A percentile compares a stretch with the other conserved stretches of the same genome.
phyloP scores from a whole-genome alignment of 208 protist species.

The Crithidia fasciculata region DNA sequence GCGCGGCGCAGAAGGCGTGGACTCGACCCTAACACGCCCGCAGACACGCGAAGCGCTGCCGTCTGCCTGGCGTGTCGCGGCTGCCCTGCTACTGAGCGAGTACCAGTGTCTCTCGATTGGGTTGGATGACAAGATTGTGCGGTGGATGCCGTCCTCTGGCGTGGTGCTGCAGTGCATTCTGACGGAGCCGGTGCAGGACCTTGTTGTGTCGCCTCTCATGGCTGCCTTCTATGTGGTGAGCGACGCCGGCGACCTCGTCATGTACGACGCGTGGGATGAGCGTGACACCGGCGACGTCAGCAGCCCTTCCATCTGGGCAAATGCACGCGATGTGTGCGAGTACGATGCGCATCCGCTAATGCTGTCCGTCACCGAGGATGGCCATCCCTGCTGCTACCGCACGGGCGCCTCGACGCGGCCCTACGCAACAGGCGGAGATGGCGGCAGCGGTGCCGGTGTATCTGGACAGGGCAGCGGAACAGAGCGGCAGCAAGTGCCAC shows the following conservation, averaged over 20 bases:
- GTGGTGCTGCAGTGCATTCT: slow-evolving; percentile 64
- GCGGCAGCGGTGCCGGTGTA: too few relatives aligned
- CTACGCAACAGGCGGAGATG: background rate
- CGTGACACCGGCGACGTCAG: slow-evolving; percentile 26
- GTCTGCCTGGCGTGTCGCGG: slow-evolving; percentile 45
- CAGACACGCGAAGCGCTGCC: slow-evolving; percentile 1
- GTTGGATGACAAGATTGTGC: slow-evolving; percentile 56
- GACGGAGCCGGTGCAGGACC: slow-evolving; percentile 52
- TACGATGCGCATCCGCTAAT: slow-evolving; percentile 18
- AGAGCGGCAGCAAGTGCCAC: background rate
- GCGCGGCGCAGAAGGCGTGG: background rate
- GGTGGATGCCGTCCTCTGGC: slow-evolving; percentile 69
- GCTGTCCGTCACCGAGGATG: slow-evolving; percentile 32
- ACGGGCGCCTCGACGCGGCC: slow-evolving; percentile 13
- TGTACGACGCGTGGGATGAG: slow-evolving; percentile 83
- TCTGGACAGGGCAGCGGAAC: background rate
- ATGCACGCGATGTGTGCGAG: slow-evolving; percentile 6
- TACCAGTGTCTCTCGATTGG: slow-evolving; percentile 74
- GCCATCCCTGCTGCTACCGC: slow-evolving; percentile 31
- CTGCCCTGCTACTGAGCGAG: slow-evolving; percentile 46
- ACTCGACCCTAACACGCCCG: background rate
- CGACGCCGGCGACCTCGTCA: slow-evolving; percentile 55
- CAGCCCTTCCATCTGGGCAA: background rate
- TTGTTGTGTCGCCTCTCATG: slow-evolving; percentile 72
- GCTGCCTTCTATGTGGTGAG: slow-evolving; percentile 68